These are phyloP conservation scores for Eremothecium sinecaudum DNA, from an alignment of 1,139 yeast species.

Conservation along the genomic window DNA sequence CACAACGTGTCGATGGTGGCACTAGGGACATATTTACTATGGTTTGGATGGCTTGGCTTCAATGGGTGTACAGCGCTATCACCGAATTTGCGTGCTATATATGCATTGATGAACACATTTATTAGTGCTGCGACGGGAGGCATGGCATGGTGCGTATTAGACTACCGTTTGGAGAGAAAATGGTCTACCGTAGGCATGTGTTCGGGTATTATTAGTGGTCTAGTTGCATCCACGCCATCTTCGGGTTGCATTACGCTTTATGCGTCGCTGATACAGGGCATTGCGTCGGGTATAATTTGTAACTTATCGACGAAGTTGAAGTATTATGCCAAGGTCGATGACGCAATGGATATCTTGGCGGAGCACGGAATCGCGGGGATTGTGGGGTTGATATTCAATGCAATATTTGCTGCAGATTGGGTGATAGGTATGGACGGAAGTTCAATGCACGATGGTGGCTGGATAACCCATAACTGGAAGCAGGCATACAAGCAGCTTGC, in stretches of 20 bases:
- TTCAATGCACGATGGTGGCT: conserved; percentile 81
- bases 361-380: conserved; percentile 98
- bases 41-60: conserved; percentile 87
- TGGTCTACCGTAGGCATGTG: conserved; percentile 95
- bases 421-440: conserved; percentile 84
- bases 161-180: conserved; percentile 76
- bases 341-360: conserved; percentile 88
- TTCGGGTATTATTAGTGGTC: conserved; percentile 90
- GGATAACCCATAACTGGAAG: conserved; percentile 83
- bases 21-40: conserved; percentile 59
- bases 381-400: conserved; percentile 80
- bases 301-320: conserved; percentile 85
- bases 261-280: conserved; percentile 82
- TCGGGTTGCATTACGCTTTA: conserved; percentile 87
- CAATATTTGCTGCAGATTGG: conserved; percentile 75
- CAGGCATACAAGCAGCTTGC: conserved; percentile 87
- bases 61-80: conserved; percentile 72
- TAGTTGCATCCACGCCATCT: conserved; percentile 94
- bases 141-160: conserved; percentile 83
- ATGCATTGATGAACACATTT: conserved; percentile 85
- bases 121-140: conserved; percentile 87
- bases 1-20: conserved; percentile 86
- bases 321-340: conserved; percentile 74
- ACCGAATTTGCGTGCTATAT: conserved; percentile 42
- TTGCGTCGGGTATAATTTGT: conserved; percentile 73